These are phyloP conservation scores for Pichia sp. DNA, from an alignment of 1,139 yeast genomes.

Conservation along the genomic window DNA sequence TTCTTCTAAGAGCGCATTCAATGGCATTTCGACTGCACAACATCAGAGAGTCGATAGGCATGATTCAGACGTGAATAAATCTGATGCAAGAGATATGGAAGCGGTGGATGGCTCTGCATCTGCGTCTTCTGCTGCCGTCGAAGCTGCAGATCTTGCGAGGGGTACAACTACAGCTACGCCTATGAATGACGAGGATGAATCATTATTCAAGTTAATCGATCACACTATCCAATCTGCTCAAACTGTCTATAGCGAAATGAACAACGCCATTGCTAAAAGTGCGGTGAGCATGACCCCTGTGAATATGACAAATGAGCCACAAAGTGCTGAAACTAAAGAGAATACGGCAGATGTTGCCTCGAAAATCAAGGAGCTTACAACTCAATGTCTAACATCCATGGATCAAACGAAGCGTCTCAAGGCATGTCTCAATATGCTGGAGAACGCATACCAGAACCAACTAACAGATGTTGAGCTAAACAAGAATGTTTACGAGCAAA, in stretches of 20 bases:
- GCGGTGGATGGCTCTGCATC: no score
- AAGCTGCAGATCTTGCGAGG: background rate
- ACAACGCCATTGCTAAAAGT: constrained; percentile 66
- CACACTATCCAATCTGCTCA: constrained; percentile 74
- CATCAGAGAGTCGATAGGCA: no score
- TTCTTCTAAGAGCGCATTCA: no score
- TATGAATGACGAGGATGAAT: constrained; percentile 49
- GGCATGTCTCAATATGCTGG: constrained; percentile 40
- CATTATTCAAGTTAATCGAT: constrained; percentile 65
- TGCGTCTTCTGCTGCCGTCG: background rate
- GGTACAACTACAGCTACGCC: constrained; percentile 8
- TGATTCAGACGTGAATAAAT: no score
- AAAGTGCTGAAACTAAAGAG: background rate
- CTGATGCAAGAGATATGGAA: no score
- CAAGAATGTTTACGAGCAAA: constrained; percentile 76
- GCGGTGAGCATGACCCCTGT: constrained; percentile 46
- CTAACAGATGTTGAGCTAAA: constrained; percentile 49
- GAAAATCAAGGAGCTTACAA: constrained; percentile 71
- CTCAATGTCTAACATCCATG: constrained; percentile 72
- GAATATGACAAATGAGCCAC: constrained; percentile 12
- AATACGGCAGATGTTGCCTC: constrained; percentile 34
- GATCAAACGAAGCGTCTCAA: constrained; percentile 69
- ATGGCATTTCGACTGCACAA: no score
- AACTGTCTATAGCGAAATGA: constrained; percentile 70
- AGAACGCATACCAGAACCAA: constrained; percentile 36